Base-by-base conservation (phyloP, 1,284 basidiomycete genomes). In the Papiliotrema fonsecae region DNA sequence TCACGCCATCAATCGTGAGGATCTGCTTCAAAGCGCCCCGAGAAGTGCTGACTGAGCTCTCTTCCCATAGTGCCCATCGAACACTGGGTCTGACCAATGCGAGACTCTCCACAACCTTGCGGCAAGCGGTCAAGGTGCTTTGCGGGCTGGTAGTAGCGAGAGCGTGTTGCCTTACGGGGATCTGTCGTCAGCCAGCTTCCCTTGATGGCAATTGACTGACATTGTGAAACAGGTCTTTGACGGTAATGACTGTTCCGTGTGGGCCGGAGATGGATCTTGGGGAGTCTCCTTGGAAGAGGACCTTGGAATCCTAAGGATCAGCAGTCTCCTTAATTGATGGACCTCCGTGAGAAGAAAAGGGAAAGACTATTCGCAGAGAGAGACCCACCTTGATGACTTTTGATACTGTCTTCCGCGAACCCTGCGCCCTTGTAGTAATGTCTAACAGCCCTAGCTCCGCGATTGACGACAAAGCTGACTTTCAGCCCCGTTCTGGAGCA, bases 171-270 rank as follows among this genome's bases (percentile, higher is more conserved):
- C 70, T 53, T 10, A 72, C 68, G 3, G 70, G 70, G 16, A 67
- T 57, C 60, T 62, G 34, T 2, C 25, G 11, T 50, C 31, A 47
- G 50, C 34, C 35, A 6, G 1, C 1, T 21, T 19, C 4, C 18
- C 11, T 6, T 13, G 18, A 27, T 10, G 19, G 25, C 21, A 16
- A 45, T 26, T 14, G 21, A 72, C 81, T 40, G 56, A 88, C 88
- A 62, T 86, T 88, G 64, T 85, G 86, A 67, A 92, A 96, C 4
- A 86, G 82, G 64, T 94, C 91, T 19, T 87, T 82, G 32, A 93
- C 77, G 57, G 79, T 82, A 34, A 92, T 83, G 10, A 81, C 82
- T 3, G 90, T 93, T 4, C 91, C 91, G 5, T 80, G 71, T 72
- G 35, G 26, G 0, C 62, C 83, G 76, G 54, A 79, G 76, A 86